These are phyloP conservation scores for Letharia columbiana DNA, from an alignment of 495 filamentous ascomycete species.

Conservation along the genomic window DNA sequence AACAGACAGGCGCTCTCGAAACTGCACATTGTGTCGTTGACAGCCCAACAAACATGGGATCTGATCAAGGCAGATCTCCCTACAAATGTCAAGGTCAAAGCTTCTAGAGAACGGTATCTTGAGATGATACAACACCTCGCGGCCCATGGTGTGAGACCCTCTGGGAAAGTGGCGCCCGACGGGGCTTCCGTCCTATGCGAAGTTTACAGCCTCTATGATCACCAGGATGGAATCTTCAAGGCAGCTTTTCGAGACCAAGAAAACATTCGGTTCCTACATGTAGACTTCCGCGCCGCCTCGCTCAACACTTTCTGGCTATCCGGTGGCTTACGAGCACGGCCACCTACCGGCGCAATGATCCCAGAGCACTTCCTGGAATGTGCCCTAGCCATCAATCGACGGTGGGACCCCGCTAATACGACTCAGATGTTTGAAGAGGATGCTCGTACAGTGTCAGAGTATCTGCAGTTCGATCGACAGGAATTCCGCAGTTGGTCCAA, in stretches of 20 bases:
- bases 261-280: background rate
- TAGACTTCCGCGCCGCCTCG: background rate
- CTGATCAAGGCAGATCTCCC: slow-evolving; percentile 12
- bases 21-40: background rate
- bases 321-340: slow-evolving; percentile 3
- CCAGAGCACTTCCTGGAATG: slow-evolving; percentile 14
- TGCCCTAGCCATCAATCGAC: slow-evolving; percentile 2
- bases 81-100: background rate
- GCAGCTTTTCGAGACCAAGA: background rate
- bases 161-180: background rate
- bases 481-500: slow-evolving; percentile 14
- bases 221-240: background rate
- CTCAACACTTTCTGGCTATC: slow-evolving; percentile 6
- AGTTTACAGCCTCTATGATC: background rate
- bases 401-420: background rate
- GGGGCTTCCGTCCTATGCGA: background rate
- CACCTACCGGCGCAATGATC: background rate
- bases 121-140: slow-evolving; percentile 6
- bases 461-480: slow-evolving; percentile 11
- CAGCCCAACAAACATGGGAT: slow-evolving; percentile 2
- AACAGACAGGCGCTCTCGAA: background rate
- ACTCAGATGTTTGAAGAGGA: background rate
- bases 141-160: background rate
- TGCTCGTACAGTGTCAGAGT: background rate
- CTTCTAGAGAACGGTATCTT: background rate